phyloP scores from a whole-genome alignment of 2,329 filamentous ascomycete genomes.

The Venturia asperata region DNA sequence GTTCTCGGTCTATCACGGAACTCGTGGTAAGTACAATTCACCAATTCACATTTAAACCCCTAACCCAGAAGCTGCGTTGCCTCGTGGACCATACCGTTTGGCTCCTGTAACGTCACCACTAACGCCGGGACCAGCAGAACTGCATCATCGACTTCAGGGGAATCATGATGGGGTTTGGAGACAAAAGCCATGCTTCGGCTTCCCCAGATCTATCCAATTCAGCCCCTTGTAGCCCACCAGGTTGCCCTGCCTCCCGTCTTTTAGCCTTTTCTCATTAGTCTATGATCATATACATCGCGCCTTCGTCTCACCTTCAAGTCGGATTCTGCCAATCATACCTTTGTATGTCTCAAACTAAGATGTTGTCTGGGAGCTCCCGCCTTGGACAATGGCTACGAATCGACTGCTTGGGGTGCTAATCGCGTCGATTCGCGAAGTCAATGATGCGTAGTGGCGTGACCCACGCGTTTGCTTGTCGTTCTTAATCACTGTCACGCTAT shows the following conservation, averaged over 20 bases:
- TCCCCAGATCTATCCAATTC: background rate
- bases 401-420: background rate
- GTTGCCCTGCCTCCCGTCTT: background rate
- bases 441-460: constrained; percentile 7
- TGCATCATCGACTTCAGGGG: constrained; percentile 1
- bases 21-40: too few species aligned
- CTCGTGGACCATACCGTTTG: background rate
- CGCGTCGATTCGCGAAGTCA: constrained; percentile 9
- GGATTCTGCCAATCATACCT: background rate
- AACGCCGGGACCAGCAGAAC: constrained; percentile 4
- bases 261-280: background rate
- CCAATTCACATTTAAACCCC: too few species aligned
- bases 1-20: too few species aligned
- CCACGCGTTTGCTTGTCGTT: background rate
- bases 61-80: too few species aligned
- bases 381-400: background rate
- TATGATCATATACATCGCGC: background rate
- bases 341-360: background rate
- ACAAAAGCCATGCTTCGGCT: background rate
- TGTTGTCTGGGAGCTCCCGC: background rate
- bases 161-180: background rate
- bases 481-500: background rate
- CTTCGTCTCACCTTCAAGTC: background rate
- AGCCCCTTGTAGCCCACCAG: background rate
- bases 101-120: constrained; percentile 2